Evolutionary conservation across 1,284 basidiomycete species (phyloP).

Genomic region (Malassezia restricta): DNA sequence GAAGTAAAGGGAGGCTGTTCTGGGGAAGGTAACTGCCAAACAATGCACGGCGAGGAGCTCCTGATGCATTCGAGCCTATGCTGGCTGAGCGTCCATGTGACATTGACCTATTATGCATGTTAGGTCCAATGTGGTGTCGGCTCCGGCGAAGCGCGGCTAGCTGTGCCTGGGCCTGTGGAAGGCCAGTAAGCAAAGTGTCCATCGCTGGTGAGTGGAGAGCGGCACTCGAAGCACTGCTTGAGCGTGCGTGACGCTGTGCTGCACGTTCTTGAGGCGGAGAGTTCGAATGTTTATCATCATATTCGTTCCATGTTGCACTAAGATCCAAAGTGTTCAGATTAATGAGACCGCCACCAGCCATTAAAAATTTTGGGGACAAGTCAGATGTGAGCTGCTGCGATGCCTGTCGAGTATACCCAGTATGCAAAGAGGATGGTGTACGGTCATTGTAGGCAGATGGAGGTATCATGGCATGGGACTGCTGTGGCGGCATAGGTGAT

Average conservation of each 20-base stretch:
- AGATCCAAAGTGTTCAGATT: constrained; percentile 27
- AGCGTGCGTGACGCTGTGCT: constrained; percentile 20
- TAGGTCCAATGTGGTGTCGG: constrained; percentile 57
- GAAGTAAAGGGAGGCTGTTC: constrained; percentile 85
- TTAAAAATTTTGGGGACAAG: constrained; percentile 40
- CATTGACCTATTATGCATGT: constrained; percentile 88
- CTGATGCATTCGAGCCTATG: constrained; percentile 15
- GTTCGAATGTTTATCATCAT: background rate
- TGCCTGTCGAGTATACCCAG: constrained; percentile 21
- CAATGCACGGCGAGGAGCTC: constrained; percentile 76
- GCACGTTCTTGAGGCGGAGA: constrained; percentile 1
- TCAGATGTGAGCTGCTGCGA: constrained; percentile 36
- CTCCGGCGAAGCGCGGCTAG: constrained; percentile 92
- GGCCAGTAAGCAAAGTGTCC: constrained; percentile 34
- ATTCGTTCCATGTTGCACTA: constrained; percentile 18
- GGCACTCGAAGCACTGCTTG: constrained; percentile 6
- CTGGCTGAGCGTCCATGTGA: constrained; percentile 55
- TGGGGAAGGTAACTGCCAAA: constrained; percentile 98
- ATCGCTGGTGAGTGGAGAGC: background rate
- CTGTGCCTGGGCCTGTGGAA: constrained; percentile 63
- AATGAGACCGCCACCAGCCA: constrained; percentile 41
- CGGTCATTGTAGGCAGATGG: too few relatives aligned
- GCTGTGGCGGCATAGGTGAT: background rate
- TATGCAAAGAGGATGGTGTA: background rate
- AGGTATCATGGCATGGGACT: background rate